A percentile compares a stretch with the other conserved stretches of the same genome.
phyloP scores from a whole-genome alignment of 2,329 filamentous ascomycete species.

The Sporothrix phasma region DNA sequence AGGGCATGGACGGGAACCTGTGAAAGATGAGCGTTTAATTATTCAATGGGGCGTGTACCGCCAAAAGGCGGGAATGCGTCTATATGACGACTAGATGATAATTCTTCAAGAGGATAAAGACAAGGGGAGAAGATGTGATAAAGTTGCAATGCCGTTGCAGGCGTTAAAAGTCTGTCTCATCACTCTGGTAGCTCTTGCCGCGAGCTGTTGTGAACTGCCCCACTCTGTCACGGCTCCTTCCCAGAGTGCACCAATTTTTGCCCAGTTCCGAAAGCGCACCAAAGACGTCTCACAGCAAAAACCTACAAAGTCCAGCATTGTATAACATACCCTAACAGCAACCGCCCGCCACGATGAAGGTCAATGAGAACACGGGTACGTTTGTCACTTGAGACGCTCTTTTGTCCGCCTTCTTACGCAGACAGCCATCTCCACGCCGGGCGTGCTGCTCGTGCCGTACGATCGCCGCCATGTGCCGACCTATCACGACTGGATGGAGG shows the following conservation, averaged over 20 bases:
- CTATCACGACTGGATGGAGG: constrained; percentile 90
- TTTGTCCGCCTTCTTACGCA: not conserved
- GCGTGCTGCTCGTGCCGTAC: constrained; percentile 74
- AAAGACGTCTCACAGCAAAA: not conserved
- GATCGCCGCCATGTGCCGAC: constrained; percentile 66
- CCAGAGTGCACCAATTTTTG: not conserved
- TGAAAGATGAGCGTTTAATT: too few relatives aligned
- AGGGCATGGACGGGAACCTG: too few relatives aligned
- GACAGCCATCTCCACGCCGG: constrained; percentile 57
- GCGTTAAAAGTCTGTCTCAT: too few relatives aligned
- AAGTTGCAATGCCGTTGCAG: not conserved
- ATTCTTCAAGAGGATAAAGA: not conserved
- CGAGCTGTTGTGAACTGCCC: not conserved
- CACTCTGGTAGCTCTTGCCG: too few relatives aligned
- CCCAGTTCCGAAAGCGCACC: not conserved
- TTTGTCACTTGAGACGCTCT: not conserved
- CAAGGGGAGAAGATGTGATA: not conserved
- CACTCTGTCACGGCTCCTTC: not conserved
- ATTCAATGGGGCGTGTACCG: too few relatives aligned
- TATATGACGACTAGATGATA: too few relatives aligned
- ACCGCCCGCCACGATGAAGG: constrained; percentile 12
- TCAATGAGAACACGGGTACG: constrained; percentile 29
- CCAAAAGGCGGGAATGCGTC: too few relatives aligned
- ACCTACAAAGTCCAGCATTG: too few relatives aligned
- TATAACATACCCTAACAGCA: too few relatives aligned